Base-by-base conservation (phyloP, 169 alveolate genomes). In the Cryptosporidium sp. region DNA sequence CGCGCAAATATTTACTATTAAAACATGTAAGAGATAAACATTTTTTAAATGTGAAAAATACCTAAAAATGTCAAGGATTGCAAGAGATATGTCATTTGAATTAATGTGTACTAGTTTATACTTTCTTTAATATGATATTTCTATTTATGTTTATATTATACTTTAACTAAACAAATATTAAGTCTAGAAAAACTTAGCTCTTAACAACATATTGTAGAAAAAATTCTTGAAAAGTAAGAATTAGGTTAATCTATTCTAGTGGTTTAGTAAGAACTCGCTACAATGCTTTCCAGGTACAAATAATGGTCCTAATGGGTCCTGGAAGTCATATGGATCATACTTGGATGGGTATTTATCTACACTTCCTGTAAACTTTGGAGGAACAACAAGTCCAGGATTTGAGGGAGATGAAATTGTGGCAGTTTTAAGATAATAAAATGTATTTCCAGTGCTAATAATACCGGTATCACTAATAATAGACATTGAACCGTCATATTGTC, bases 271-370 rank as follows among this genome's bases (percentile, higher is more conserved):
- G 31, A 80, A 80, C 4, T 80, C 89, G 21, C 75, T 62, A 58
- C 89, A 80, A 14, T 80, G 33, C 18, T 80, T 80, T 62, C 89
- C 75, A 29, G 89, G 89, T 31, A 65, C 68, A 80, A 80, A 80
- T 10, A 80, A 10, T 29, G 89, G 89, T 26, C 89, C 89, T 12
- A 80, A 48, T n/a, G 89, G 89, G 23, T 80, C 75, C 21, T 80
- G 73, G 51, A 60, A 80, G 31, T 80, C 75, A 14, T 80, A 80
- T 18, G 89, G 89, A 33, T 60, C 75, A 33, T 29, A 37, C 62
- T 39, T 60, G 12, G 89, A 80, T n/a, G 89, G 89, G 56, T 80
- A 80, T 21, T 35, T 44, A 8, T 80, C 89, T 26, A 14, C 37
- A 29, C 51, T 80, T 39, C 89, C 89, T 2, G 75, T 62, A 29